These are phyloP conservation scores for Haemoproteus tartakovskyi DNA, from an alignment of 169 alveolate genomes.

Conservation along the genomic window DNA sequence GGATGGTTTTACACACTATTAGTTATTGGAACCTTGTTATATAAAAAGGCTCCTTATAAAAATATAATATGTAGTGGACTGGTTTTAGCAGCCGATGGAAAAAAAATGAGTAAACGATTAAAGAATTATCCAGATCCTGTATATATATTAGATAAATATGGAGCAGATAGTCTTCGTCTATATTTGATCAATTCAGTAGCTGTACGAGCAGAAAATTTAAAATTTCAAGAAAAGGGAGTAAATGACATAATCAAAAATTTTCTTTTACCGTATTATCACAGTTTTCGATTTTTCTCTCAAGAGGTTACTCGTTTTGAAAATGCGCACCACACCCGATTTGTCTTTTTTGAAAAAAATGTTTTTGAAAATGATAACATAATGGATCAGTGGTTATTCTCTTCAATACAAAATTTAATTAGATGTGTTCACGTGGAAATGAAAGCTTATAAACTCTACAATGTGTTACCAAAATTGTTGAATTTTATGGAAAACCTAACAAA, in stretches of 20 bases:
- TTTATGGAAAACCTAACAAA: conserved; percentile 96
- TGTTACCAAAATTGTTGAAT: conserved; percentile 88
- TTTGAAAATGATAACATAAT: conserved; percentile 80
- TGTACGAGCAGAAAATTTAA: conserved; percentile 94
- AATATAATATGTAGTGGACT: conserved; percentile 95
- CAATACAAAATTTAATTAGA: conserved; percentile 81
- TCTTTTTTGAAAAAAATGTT: conserved; percentile 76
- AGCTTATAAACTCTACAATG: conserved; percentile 93
- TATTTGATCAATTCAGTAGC: conserved; percentile 95
- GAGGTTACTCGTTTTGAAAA: conserved; percentile 92
- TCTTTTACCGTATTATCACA: conserved; percentile 97
- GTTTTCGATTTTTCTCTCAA: conserved; percentile 93
- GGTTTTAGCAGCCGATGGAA: conserved; percentile 95
- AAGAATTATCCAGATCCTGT: conserved; percentile 96
- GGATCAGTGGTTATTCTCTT: conserved; percentile 95
- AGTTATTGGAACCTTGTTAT: conserved; percentile 92
- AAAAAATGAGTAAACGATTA: conserved; percentile 97
- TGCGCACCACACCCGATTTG: conserved; percentile 73
- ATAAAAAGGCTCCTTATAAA: conserved; percentile 90
- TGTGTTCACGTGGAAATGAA: conserved; percentile 94
- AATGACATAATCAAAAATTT: conserved; percentile 92
- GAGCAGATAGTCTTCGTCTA: conserved; percentile 95
- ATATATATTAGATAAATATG: conserved; percentile 84
- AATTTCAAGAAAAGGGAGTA: conserved; percentile 92
- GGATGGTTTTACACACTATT: conserved; percentile 97